phyloP scores from a whole-genome alignment of 2,329 filamentous ascomycete species.

The Cladosporium sp. region DNA sequence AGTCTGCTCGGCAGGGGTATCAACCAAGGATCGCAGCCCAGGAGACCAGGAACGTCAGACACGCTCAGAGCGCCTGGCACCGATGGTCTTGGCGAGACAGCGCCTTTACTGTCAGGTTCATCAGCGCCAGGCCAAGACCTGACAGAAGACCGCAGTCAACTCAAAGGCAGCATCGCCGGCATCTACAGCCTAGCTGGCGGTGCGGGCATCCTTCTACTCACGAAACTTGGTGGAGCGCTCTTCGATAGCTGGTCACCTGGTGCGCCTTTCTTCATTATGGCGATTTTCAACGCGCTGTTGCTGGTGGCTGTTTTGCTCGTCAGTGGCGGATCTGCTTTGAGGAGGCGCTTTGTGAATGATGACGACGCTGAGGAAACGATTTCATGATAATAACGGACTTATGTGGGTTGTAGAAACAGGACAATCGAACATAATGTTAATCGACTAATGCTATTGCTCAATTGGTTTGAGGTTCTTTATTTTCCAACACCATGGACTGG shows the following conservation, averaged over 20 bases:
- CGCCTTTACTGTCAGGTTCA: conserved; percentile 21
- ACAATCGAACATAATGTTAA: neutral
- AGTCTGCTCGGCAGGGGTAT: conserved; percentile 80
- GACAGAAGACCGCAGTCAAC: conserved; percentile 36
- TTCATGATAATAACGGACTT: neutral
- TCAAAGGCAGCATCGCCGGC: conserved; percentile 92
- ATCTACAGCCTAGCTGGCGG: conserved; percentile 91
- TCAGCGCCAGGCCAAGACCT: neutral
- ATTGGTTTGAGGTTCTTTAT: too few species aligned
- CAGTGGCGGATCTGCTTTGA: conserved; percentile 17
- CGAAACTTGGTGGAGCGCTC: conserved; percentile 80
- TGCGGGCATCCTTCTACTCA: conserved; percentile 81
- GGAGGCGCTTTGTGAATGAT: conserved; percentile 1
- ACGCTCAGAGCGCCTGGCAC: conserved; percentile 14
- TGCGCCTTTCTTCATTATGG: conserved; percentile 93
- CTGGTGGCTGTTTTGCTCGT: conserved; percentile 43
- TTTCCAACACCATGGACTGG: too few species aligned
- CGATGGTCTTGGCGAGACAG: conserved; percentile 20
- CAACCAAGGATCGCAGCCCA: conserved; percentile 40
- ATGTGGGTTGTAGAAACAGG: neutral
- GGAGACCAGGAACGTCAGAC: conserved; percentile 18
- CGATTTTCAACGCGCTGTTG: conserved; percentile 73
- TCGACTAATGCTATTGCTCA: neutral
- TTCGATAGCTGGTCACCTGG: conserved; percentile 73
- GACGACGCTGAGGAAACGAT: neutral